phyloP scores from a whole-genome alignment of 352 stramenopile species.

The Pythium pyrilobum region DNA sequence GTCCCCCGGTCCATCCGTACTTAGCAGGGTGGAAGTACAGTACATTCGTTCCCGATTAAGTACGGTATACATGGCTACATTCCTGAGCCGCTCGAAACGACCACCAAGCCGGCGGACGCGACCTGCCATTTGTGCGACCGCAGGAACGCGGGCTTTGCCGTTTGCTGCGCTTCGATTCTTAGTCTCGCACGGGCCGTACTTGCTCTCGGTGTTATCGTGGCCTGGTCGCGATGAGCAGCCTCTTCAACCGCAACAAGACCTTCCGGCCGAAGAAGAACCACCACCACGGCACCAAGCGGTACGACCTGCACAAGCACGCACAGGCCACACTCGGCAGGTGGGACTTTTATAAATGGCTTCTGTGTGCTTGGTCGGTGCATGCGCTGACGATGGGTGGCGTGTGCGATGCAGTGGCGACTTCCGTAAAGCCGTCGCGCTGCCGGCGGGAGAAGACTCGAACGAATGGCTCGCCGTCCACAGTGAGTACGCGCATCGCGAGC shows the following conservation, averaged over 20 bases:
- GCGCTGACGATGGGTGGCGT: neutral
- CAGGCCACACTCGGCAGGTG: conserved; percentile 81
- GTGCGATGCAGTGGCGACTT: conserved; percentile 47
- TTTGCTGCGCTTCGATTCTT: too few species aligned
- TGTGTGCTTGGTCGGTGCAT: too few species aligned
- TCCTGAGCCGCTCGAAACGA: too few species aligned
- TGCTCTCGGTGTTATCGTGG: too few species aligned
- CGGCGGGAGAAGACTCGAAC: conserved; percentile 82
- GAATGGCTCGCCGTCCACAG: conserved; percentile 92
- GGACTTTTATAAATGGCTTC: conserved; percentile 21
- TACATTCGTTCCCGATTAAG: too few species aligned
- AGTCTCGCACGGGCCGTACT: too few species aligned
- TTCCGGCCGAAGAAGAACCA: conserved; percentile 86
- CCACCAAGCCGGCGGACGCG: too few species aligned
- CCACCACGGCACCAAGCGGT: conserved; percentile 72
- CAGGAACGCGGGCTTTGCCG: too few species aligned
- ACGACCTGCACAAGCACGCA: conserved; percentile 78
- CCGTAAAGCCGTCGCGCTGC: conserved; percentile 51
- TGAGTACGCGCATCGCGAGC: conserved; percentile 22
- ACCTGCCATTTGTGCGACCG: too few species aligned
- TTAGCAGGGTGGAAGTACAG: too few species aligned
- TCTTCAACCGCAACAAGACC: conserved; percentile 82
- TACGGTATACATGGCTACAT: too few species aligned
- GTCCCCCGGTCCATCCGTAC: too few species aligned
- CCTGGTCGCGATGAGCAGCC: conserved; percentile 39